These are phyloP conservation scores for Phialophora tarda DNA, from an alignment of 2,329 filamentous ascomycete genomes.

Conservation along the genomic window DNA sequence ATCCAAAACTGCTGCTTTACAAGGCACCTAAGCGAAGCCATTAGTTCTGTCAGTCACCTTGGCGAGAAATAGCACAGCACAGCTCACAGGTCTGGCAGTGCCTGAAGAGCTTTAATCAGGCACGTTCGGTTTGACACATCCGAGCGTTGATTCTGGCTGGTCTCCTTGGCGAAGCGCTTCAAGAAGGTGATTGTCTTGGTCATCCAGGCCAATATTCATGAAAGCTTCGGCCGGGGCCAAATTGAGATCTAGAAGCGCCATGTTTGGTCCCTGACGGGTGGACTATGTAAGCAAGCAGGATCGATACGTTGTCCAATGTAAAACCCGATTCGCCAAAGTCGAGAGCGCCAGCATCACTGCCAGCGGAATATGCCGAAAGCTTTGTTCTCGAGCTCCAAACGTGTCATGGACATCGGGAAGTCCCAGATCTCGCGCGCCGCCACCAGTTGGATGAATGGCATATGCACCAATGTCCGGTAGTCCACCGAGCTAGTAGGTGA, in stretches of 20 bases:
- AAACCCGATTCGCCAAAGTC: not conserved
- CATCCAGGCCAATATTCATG: not conserved
- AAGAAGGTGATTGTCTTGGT: not conserved
- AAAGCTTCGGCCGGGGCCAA: not conserved
- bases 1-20: not conserved
- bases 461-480: not conserved
- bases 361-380: not conserved
- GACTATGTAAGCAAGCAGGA: not conserved
- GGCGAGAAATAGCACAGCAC: not conserved
- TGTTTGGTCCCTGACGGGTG: not conserved
- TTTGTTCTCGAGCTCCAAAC: not conserved
- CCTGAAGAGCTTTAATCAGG: not conserved
- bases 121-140: slow-evolving; percentile 7
- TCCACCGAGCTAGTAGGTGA: not conserved
- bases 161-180: not conserved
- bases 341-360: not conserved
- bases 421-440: not conserved
- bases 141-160: not conserved
- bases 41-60: not conserved
- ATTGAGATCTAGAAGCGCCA: not conserved
- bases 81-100: not conserved
- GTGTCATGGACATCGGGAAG: not conserved
- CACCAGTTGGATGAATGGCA: not conserved
- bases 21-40: not conserved
- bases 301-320: not conserved